These are phyloP conservation scores for Galeopsis tetrahit DNA, from an alignment of 257 asterid genomes.

Conservation along the genomic window DNA sequence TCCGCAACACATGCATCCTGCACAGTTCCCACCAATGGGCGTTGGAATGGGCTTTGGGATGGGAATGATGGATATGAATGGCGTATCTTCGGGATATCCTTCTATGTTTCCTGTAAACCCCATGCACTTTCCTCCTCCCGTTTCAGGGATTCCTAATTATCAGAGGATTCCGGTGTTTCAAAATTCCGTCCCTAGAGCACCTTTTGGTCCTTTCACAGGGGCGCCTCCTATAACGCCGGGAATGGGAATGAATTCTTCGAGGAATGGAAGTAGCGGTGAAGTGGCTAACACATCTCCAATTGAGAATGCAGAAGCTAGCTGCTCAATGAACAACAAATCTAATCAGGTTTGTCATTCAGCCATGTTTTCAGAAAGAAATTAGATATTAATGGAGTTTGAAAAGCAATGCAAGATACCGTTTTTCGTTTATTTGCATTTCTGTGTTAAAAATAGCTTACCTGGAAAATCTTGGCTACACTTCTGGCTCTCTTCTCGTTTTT, in stretches of 20 bases:
- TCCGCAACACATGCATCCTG: constrained; percentile 78
- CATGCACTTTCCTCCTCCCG: constrained; percentile 58
- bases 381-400: neutral
- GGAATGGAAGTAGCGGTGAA: constrained; percentile 41
- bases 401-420: neutral
- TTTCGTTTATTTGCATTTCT: neutral
- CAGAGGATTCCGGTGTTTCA: constrained; percentile 61
- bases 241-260: constrained; percentile 32
- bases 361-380: neutral
- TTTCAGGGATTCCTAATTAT: constrained; percentile 50
- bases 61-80: constrained; percentile 79
- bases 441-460: constrained; percentile 4
- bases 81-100: constrained; percentile 62
- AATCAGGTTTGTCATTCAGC: constrained; percentile 55
- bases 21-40: constrained; percentile 71
- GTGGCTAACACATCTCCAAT: constrained; percentile 42
- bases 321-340: constrained; percentile 40
- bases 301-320: constrained; percentile 47
- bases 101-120: constrained; percentile 60
- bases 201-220: constrained; percentile 50
- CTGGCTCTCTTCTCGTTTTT: constrained; percentile 15
- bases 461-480: neutral
- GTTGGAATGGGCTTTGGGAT: constrained; percentile 70
- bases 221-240: constrained; percentile 36
- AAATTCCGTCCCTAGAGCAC: constrained; percentile 47